phyloP scores from a whole-genome alignment of 1,284 basidiomycete species.

The Chiua sp. region DNA sequence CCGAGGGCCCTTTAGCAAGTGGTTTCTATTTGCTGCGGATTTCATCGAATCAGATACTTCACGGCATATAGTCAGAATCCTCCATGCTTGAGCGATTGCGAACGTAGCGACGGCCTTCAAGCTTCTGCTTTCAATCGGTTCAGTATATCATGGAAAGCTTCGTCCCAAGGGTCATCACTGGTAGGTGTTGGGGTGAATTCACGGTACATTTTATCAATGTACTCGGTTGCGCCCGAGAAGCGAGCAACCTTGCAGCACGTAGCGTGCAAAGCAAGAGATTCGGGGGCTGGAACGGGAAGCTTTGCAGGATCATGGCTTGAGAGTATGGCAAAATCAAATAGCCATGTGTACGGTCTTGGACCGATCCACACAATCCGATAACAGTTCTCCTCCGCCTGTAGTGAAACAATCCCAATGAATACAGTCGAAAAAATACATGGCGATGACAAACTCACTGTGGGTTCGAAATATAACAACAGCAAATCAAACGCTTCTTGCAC shows the following conservation, averaged over 20 bases:
- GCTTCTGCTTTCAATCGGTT: too few relatives aligned
- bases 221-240: constrained; percentile 2
- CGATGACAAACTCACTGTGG: too few relatives aligned
- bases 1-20: too few relatives aligned
- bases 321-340: not conserved
- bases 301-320: not conserved
- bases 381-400: not conserved
- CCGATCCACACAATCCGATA: constrained; percentile 2
- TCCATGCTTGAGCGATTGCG: too few relatives aligned
- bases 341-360: not conserved
- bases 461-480: too few relatives aligned
- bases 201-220: constrained; percentile 4
- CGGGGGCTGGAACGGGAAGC: not conserved
- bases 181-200: not conserved
- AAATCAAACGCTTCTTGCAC: too few relatives aligned
- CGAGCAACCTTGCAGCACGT: constrained; percentile 12
- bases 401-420: not conserved
- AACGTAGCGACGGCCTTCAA: too few relatives aligned
- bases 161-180: too few relatives aligned
- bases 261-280: constrained; percentile 12
- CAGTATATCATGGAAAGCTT: too few relatives aligned
- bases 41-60: too few relatives aligned
- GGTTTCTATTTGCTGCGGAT: too few relatives aligned
- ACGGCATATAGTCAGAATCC: too few relatives aligned
- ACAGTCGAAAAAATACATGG: not conserved